Evolutionary conservation across 2,329 filamentous ascomycete species (phyloP).

Genomic region (Aspergillus sp.): DNA sequence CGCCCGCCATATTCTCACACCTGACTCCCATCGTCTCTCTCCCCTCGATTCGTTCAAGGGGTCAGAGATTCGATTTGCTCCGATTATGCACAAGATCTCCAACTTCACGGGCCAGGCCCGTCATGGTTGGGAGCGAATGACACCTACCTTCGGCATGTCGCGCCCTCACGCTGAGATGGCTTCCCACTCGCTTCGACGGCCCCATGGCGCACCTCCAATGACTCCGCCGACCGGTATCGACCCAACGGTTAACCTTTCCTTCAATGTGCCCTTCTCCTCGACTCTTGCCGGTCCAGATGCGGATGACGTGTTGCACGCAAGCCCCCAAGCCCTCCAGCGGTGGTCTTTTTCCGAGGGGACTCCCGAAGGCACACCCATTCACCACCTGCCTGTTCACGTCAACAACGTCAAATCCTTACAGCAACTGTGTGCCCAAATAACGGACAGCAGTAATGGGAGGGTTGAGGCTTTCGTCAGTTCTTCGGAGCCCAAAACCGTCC

Average conservation of each 20-base stretch:
- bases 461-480: slow-evolving; percentile 83
- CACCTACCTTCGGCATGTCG: slow-evolving; percentile 64
- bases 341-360: slow-evolving; percentile 93
- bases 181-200: slow-evolving; percentile 56
- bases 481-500: slow-evolving; percentile 70
- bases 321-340: slow-evolving; percentile 78
- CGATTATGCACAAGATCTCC: slow-evolving; percentile 65
- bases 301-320: slow-evolving; percentile 93
- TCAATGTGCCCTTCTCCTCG: slow-evolving; percentile 95
- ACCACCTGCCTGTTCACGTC: slow-evolving; percentile 88
- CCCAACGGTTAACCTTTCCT: slow-evolving; percentile 83
- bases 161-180: slow-evolving; percentile 59
- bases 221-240: slow-evolving; percentile 71
- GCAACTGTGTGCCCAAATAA: slow-evolving; percentile 78
- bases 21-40: slow-evolving; percentile 26
- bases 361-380: slow-evolving; percentile 77
- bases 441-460: slow-evolving; percentile 65
- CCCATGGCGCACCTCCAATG: slow-evolving; percentile 50
- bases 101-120: slow-evolving; percentile 66
- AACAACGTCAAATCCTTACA: slow-evolving; percentile 80
- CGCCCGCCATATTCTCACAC: slow-evolving; percentile 22
- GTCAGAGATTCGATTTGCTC: slow-evolving; percentile 31
- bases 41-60: slow-evolving; percentile 36
- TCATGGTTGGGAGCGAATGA: slow-evolving; percentile 69
- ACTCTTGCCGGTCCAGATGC: slow-evolving; percentile 89